phyloP scores from a whole-genome alignment of 306 rosid species.

The Casuarina glauca region DNA sequence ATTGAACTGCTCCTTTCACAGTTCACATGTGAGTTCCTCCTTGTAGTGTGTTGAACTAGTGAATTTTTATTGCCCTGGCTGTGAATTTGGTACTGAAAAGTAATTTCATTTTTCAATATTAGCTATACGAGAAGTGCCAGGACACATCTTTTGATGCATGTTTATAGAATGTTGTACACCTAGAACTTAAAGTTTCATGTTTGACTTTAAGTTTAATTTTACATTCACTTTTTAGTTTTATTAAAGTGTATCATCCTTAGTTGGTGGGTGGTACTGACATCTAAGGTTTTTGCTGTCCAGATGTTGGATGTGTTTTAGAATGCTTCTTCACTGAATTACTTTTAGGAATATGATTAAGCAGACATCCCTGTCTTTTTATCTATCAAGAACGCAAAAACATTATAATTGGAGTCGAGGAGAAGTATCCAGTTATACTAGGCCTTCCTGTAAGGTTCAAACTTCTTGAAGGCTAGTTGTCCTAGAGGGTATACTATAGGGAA shows the following conservation, averaged over 20 bases:
- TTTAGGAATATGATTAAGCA: background rate
- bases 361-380: background rate
- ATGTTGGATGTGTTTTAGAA: background rate
- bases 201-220: background rate
- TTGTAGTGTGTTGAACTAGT: slow-evolving; percentile 20
- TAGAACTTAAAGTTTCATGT: background rate
- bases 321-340: background rate
- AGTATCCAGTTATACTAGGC: background rate
- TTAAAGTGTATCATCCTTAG: background rate
- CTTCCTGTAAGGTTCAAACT: background rate
- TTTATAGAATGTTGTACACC: background rate
- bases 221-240: background rate
- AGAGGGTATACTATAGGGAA: background rate
- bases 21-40: slow-evolving; percentile 51
- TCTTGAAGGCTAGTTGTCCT: background rate
- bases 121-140: too few relatives aligned
- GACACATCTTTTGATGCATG: background rate
- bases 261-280: background rate
- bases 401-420: background rate
- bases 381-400: background rate
- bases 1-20: slow-evolving; percentile 35
- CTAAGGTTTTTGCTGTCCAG: background rate
- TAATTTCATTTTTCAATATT: background rate
- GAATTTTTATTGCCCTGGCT: slow-evolving; percentile 18
- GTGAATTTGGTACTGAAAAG: background rate